Evolutionary conservation across 371 early-diverging fungal genomes (phyloP).

Genomic region (Mortierella polycephala): DNA sequence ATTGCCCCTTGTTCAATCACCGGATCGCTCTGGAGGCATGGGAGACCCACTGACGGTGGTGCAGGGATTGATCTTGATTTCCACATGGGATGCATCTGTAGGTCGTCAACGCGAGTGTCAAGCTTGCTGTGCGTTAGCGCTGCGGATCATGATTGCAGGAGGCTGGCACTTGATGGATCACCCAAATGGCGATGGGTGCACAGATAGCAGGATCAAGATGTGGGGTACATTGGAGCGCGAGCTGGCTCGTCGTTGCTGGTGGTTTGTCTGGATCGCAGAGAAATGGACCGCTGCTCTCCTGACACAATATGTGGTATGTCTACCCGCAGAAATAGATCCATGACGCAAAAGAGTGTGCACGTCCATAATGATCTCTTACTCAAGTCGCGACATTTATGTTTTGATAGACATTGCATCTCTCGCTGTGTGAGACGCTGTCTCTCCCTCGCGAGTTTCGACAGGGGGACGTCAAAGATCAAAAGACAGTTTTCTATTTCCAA

Average conservation of each 20-base stretch:
- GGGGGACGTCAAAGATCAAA: constrained; percentile 33
- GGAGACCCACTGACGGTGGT: constrained; percentile 54
- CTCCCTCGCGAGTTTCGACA: constrained; percentile 46
- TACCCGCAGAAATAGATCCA: background rate
- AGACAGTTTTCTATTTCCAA: constrained; percentile 30
- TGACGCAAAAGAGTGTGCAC: background rate
- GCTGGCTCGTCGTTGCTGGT: constrained; percentile 56
- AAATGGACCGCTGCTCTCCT: constrained; percentile 52
- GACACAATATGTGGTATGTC: constrained; percentile 53
- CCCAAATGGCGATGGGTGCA: constrained; percentile 52
- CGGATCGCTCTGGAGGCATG: constrained; percentile 49
- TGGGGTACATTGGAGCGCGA: constrained; percentile 55
- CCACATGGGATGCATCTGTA: constrained; percentile 52
- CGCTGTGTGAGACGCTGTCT: constrained; percentile 50
- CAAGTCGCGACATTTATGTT: background rate
- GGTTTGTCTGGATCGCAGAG: constrained; percentile 48
- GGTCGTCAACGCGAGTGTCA: constrained; percentile 54
- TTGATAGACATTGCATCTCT: constrained; percentile 47
- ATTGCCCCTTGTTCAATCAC: constrained; percentile 49
- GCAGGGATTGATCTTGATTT: constrained; percentile 51
- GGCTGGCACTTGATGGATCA: constrained; percentile 56
- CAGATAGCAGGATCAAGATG: constrained; percentile 51
- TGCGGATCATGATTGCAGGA: constrained; percentile 55
- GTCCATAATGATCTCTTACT: background rate
- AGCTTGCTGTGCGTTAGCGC: constrained; percentile 47